phyloP scores from a whole-genome alignment of 179 eudicot genomes.

The Spergularia azorica region DNA sequence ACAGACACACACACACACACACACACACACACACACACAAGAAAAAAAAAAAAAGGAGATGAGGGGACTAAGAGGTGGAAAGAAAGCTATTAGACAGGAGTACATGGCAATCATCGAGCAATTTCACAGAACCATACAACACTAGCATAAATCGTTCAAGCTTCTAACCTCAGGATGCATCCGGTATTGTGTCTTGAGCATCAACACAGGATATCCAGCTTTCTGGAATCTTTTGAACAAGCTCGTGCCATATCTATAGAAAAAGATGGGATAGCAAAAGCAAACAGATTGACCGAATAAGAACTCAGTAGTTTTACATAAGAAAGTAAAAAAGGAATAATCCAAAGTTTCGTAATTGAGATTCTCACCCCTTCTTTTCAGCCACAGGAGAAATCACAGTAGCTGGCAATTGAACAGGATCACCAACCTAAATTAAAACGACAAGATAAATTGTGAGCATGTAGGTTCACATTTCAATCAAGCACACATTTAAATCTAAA shows the following conservation, averaged over 20 bases:
- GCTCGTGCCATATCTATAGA: constrained; percentile 81
- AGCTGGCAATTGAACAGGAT: constrained; percentile 98
- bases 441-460: constrained; percentile 1
- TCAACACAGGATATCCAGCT: constrained; percentile 89
- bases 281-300: not conserved
- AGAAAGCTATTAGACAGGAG: too few species aligned
- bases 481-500: not conserved
- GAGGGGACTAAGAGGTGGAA: too few species aligned
- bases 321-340: constrained; percentile 1
- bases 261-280: constrained; percentile 4
- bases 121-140: not conserved
- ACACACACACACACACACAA: too few species aligned
- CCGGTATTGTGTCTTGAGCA: constrained; percentile 97
- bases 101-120: too few species aligned
- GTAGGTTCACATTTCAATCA: not conserved
- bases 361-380: constrained; percentile 65
- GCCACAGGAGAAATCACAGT: constrained; percentile 90
- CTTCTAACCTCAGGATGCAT: constrained; percentile 93
- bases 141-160: not conserved
- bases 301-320: not conserved
- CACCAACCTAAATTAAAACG: constrained; percentile 67
- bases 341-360: not conserved
- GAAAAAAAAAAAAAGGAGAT: too few species aligned
- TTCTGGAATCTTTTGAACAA: constrained; percentile 90
- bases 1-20: too few species aligned